Evolutionary conservation across 345 rosid genomes (phyloP).

Genomic region (Populus davidiana): DNA sequence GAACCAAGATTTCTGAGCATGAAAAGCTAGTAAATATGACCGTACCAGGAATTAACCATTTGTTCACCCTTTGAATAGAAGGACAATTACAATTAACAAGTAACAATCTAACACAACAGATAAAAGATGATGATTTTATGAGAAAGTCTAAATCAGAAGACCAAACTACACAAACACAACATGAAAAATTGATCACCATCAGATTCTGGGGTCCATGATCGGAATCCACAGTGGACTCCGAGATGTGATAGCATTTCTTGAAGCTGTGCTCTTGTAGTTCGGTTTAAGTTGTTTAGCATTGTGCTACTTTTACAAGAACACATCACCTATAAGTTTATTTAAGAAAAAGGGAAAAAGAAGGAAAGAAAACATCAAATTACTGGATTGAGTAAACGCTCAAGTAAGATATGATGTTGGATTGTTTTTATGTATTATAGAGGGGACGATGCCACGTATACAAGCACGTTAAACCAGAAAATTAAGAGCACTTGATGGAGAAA

Average conservation of each 20-base stretch:
- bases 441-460: background rate
- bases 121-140: background rate
- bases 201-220: background rate
- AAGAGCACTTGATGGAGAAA: background rate
- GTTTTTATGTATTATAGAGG: background rate
- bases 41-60: background rate
- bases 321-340: background rate
- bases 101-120: background rate
- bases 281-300: background rate
- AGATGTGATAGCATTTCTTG: background rate
- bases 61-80: background rate
- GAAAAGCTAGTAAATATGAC: background rate
- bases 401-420: background rate
- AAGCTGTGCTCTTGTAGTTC: background rate
- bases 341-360: background rate
- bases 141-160: background rate
- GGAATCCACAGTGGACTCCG: background rate
- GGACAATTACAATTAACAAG: background rate
- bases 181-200: background rate
- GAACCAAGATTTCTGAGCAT: background rate
- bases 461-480: background rate
- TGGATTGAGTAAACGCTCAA: background rate
- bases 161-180: background rate
- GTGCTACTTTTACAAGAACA: background rate
- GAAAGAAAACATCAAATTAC: background rate